Evolutionary conservation across 2,329 filamentous ascomycete species (phyloP), one percentile per base, ranked within the genome.

Genomic region (Aspergillus sp.): DNA sequence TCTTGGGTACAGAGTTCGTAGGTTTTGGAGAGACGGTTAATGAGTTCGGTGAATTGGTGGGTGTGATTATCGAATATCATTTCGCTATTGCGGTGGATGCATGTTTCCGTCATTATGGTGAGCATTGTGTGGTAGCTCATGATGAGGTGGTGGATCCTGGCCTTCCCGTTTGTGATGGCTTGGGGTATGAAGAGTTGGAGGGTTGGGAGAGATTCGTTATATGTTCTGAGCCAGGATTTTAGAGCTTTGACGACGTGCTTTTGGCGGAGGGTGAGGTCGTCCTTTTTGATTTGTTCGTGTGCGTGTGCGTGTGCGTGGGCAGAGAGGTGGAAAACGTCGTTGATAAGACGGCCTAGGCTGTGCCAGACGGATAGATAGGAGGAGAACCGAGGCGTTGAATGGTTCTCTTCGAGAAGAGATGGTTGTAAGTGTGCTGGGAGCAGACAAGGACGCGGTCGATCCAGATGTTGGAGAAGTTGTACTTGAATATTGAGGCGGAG

Each of bases 111-210:
- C 73, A 82, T 80, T 55, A 83, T 77, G 4, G 61, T 66, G 0
- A 74, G 72, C 75, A 83, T 74, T 51, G 66, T 70, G 61, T 81
- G 70, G 56, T 81, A 78, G 3, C 72, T 56, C 3, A 53, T 59
- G 0, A 82, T 63, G 0, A 81, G 57, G 24, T 31, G 40, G 50
- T 52, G 50, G 24, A 52, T 19, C 21, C 33, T 52, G 23, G 50
- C n/a, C 12, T 58, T 49, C n/a, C 14, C 43, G 3, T 45, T 19
- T n/a, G 51, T 31, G 11, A 49, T 37, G 35, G 6, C 6, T 1
- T 41, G 43, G 11, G 35, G 23, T 2, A 27, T 45, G 9, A 21
- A 24, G 24, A 23, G 35, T 3, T 40, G 15, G 14, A 49, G 46
- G n/a, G 39, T 33, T 4, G 33, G 7, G 15, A 33, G 21, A 27